Evolutionary conservation across 768 basidiomycete genomes (phyloP).

Genomic region (Trametes villosa): DNA sequence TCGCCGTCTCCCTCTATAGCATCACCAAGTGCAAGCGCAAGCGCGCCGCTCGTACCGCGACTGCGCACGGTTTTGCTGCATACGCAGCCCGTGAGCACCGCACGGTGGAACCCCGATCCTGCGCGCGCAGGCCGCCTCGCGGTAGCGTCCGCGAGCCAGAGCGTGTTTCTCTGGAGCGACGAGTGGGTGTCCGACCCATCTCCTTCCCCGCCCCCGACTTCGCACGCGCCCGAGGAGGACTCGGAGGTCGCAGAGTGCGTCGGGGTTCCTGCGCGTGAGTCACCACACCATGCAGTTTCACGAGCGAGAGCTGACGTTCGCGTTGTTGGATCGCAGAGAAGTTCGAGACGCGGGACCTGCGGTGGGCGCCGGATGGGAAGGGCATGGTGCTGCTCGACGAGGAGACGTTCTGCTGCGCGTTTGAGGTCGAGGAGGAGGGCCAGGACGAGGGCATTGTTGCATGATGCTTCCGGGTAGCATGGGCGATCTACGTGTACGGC

Average conservation of each 20-base stretch:
- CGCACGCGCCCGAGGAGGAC: constrained; percentile 49
- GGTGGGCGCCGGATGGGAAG: constrained; percentile 88
- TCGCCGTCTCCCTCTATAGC: neutral
- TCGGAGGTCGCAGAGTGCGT: constrained; percentile 89
- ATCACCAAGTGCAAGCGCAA: neutral
- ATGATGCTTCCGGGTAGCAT: too few relatives aligned
- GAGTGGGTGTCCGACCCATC: constrained; percentile 67
- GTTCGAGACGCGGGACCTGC: constrained; percentile 71
- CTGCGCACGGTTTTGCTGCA: constrained; percentile 74
- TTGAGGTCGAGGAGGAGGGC: constrained; percentile 57
- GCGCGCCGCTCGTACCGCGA: constrained; percentile 50
- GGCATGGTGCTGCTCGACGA: constrained; percentile 76
- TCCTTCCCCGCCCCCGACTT: too few relatives aligned
- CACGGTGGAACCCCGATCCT: constrained; percentile 79
- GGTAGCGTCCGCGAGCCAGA: constrained; percentile 67
- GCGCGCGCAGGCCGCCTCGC: constrained; percentile 71
- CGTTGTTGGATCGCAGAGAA: constrained; percentile 47
- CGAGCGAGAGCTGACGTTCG: neutral
- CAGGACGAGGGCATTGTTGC: neutral
- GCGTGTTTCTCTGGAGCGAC: constrained; percentile 81
- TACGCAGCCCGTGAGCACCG: constrained; percentile 60
- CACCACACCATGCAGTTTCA: too few relatives aligned
- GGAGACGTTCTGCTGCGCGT: constrained; percentile 84
- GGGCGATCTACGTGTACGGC: too few relatives aligned
- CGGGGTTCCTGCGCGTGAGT: constrained; percentile 85